A percentile compares a stretch with the other conserved stretches of the same genome.
phyloP scores from a whole-genome alignment of 129 eudicot genomes.

The Lactuca saligna region DNA sequence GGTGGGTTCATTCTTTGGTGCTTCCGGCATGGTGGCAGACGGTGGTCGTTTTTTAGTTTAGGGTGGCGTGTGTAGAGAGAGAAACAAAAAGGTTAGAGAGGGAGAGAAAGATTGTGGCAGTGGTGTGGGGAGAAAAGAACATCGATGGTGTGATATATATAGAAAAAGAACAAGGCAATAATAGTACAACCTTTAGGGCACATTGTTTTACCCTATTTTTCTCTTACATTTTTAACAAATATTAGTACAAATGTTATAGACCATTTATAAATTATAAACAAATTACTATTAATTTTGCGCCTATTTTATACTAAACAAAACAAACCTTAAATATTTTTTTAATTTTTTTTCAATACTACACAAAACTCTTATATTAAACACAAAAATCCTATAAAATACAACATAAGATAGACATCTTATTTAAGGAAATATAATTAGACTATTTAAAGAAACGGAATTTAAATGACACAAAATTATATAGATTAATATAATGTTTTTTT shows the following conservation, averaged over 20 bases:
- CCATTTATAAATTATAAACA: neutral
- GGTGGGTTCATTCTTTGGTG: conserved; percentile 36
- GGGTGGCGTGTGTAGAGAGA: conserved; percentile 5
- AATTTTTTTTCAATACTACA: too few relatives aligned
- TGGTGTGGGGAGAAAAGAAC: conserved; percentile 35
- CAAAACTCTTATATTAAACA: neutral
- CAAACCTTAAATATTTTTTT: too few relatives aligned
- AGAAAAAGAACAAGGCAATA: conserved; percentile 21
- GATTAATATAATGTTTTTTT: too few relatives aligned
- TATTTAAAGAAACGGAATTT: too few relatives aligned
- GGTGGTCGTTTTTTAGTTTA: neutral
- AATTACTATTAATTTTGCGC: neutral
- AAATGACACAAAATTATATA: too few relatives aligned
- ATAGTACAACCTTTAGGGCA: conserved; percentile 15
- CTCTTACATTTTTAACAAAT: neutral
- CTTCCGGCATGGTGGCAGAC: conserved; percentile 59
- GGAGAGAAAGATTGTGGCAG: neutral
- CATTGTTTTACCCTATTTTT: neutral
- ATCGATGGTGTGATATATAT: conserved; percentile 36
- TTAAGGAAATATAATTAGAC: neutral
- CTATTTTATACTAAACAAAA: neutral
- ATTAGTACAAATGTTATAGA: neutral
- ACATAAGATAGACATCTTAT: neutral
- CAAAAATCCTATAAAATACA: neutral
- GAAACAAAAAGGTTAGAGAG: conserved; percentile 7